Conservation (phyloP, 352 stramenopile species). For the Phytophthora idaei region DNA sequence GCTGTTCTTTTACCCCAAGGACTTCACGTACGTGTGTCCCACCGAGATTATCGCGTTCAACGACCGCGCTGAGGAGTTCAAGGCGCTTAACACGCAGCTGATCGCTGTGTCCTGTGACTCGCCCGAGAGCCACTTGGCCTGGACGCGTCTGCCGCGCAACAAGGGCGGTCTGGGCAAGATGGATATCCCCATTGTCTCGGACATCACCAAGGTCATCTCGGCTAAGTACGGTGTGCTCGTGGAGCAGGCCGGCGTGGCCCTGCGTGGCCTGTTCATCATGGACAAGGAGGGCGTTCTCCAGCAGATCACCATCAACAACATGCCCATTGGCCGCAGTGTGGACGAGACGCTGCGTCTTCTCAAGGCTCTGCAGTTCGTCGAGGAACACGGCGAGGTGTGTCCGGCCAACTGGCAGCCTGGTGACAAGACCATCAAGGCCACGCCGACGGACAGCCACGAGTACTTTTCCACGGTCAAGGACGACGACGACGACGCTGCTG, state of each 20-base stretch:
- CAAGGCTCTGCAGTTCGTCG: constrained; percentile 92
- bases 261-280: constrained; percentile 95
- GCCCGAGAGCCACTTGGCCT: constrained; percentile 90
- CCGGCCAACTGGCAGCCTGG: constrained; percentile 94
- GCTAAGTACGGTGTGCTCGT: constrained; percentile 92
- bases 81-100: constrained; percentile 87
- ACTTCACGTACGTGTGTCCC: constrained; percentile 91
- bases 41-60: constrained; percentile 93
- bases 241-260: constrained; percentile 81
- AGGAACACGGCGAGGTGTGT: constrained; percentile 93
- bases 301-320: constrained; percentile 93
- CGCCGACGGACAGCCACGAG: constrained; percentile 81
- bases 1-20: constrained; percentile 93
- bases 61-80: constrained; percentile 84
- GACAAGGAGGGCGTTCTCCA: constrained; percentile 87
- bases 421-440: constrained; percentile 89
- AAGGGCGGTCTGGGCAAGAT: constrained; percentile 93
- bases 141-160: constrained; percentile 87
- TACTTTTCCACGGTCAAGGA: constrained; percentile 85
- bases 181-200: constrained; percentile 93
- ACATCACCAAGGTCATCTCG: constrained; percentile 93
- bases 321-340: constrained; percentile 91
- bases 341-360: constrained; percentile 94
- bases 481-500: constrained; percentile 45
- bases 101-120: constrained; percentile 91